A percentile compares a stretch with the other conserved stretches of the same genome.
Evolutionary conservation across 352 stramenopile genomes (phyloP).

Genomic region (Pythium dissotocum): DNA sequence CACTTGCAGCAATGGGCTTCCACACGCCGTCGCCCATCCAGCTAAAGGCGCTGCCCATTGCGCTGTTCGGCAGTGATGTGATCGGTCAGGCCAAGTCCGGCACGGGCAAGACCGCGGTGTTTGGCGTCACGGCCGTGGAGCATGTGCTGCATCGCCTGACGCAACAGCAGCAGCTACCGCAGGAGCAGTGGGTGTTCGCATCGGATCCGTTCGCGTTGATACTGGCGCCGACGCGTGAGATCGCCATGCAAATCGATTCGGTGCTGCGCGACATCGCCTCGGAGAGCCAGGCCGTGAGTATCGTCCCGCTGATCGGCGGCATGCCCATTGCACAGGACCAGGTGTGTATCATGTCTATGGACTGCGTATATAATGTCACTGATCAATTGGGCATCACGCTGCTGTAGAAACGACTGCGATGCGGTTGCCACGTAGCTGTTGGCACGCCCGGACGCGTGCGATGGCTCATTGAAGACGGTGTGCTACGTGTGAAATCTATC

Average conservation of each 20-base stretch:
- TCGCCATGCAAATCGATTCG: slow-evolving; percentile 72
- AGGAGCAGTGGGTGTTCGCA: neutral
- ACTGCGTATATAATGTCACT: too few species aligned
- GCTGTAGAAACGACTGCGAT: slow-evolving; percentile 33
- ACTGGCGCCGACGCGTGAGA: slow-evolving; percentile 78
- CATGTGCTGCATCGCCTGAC: slow-evolving; percentile 42
- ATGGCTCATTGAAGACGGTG: slow-evolving; percentile 60
- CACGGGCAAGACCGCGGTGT: slow-evolving; percentile 83
- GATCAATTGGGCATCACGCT: too few species aligned
- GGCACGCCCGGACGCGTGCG: slow-evolving; percentile 74
- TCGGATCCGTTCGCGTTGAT: slow-evolving; percentile 49
- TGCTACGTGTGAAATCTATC: slow-evolving; percentile 47
- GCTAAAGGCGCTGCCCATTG: slow-evolving; percentile 59
- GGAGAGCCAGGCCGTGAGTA: slow-evolving; percentile 38
- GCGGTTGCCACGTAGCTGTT: slow-evolving; percentile 64
- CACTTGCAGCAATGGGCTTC: slow-evolving; percentile 60
- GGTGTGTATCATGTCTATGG: slow-evolving; percentile 20
- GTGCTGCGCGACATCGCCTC: slow-evolving; percentile 58
- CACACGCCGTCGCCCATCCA: slow-evolving; percentile 67
- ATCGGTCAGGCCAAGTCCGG: slow-evolving; percentile 83
- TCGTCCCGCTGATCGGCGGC: slow-evolving; percentile 63
- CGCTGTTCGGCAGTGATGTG: slow-evolving; percentile 81
- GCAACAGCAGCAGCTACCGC: slow-evolving; percentile 13
- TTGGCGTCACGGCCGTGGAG: slow-evolving; percentile 65
- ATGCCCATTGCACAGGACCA: slow-evolving; percentile 62